Evolutionary conservation across 75 land plant genomes (phyloP), one percentile per base, ranked within the genome.

Genomic region (Cryptomeria japonica): DNA sequence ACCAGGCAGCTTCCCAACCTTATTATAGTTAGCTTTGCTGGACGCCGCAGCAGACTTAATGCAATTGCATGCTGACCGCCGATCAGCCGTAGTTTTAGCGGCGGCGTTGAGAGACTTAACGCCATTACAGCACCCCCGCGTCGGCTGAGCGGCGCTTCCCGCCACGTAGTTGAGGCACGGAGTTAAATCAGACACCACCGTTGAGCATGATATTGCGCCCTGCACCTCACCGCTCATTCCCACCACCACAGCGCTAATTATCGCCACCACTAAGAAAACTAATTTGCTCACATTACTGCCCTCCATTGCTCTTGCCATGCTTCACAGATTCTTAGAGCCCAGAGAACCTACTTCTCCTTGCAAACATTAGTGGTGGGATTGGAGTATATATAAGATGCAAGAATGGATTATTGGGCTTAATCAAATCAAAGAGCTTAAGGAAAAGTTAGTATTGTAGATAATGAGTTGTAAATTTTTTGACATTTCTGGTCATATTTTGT

Each of bases 41-140:
- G 10, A 10, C 34, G 85, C 13, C 2, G 86, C 42, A 0, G 75
- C 41, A 28, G 84, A 18, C 78, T 90, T 90, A 28, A 90, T 46
- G 88, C 91, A 90, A 9, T 16, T 28, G 80, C 91, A 90, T 8
- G 79, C 88, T 11, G 49, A 3, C 51, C 76, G 79, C 64, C 91
- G 83, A 56, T 88, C 91, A 0, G 86, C n/a, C 0, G 87, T 88
- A 31, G 68, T 77, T 8, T n/a, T 51, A 4, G 91, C 89, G 32
- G 86, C 88, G 1, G 88, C 75, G 56, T 73, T 86, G 32, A 90
- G 91, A 3, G 44, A 25, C 53, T 36, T 44, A 58, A 90, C 72
- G 18, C 89, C 91, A 47, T 25, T 68, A 80, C 91, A 90, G 85
- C 91, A 90, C 25, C 31, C 79, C n/a, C 37, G 19, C 18, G 85